Base-by-base conservation (phyloP, 164 flowering plant genomes). In the Chloranthus sessilifolius region DNA sequence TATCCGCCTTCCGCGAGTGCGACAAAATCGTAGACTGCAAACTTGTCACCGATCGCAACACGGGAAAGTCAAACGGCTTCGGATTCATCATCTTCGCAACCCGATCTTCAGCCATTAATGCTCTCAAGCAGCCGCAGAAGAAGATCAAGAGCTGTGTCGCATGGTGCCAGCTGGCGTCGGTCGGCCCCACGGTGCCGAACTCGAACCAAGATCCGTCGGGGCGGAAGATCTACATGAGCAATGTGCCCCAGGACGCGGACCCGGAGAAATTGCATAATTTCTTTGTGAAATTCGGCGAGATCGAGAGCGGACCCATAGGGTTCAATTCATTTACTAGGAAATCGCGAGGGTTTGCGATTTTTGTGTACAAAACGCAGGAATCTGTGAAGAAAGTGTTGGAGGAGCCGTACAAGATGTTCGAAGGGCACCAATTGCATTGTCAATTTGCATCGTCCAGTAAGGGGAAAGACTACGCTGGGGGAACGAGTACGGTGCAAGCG, bases 11-110 rank as follows among this genome's bases (percentile, higher is more conserved):
- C 43, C 25, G 59, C 2, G 6, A 53, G 0, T 68, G 22, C 36
- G 87, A 87, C 0, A 68, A 74, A 20, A 69, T 83, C 33, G 83
- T 76, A 58, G 82, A 76, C 19, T 71, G 75, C 52, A 72, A 62
- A 9, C 64, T 75, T 2, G 77, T 81, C 11, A 29, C 37, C 1
- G 88, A 81, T 51, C 58, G 66, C 3, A 43, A 1, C 17, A 75
- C 77, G 0, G 84, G 84, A 2, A 67, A 55, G 25, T 58, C 83
- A 1, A 83, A 81, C 29, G 92, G 92, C 0, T 83, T 61, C 36
- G 92, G 70, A 0, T 83, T 83, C 34, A 61, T 83, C 14, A 16
- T 68, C 14, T 83, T 67, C 45, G 72, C 57, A 52, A 34, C 67
- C 2, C 28, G 87, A 14, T 23, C 56, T 1, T 65, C 57, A 1